These are phyloP conservation scores for Claviceps cyperi DNA, from an alignment of 2,329 filamentous ascomycete genomes.

Conservation along the genomic window DNA sequence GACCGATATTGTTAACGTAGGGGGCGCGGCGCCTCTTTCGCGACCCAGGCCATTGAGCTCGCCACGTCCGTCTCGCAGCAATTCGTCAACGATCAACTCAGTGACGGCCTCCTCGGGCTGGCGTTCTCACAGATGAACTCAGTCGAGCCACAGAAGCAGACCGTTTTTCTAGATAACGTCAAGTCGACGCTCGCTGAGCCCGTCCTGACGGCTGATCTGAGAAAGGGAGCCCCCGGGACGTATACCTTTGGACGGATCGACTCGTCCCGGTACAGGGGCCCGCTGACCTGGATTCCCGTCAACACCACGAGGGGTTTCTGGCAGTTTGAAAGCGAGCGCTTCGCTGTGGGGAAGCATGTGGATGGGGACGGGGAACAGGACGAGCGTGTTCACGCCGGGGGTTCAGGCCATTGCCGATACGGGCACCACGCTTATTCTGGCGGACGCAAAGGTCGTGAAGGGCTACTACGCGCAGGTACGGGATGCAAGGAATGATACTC, in stretches of 20 bases:
- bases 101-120: conserved; percentile 29
- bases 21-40: conserved; percentile 26
- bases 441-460: conserved; percentile 35
- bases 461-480: conserved; percentile 32
- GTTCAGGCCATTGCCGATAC: conserved; percentile 34
- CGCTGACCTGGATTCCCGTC: conserved; percentile 46
- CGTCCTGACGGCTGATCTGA: conserved; percentile 57
- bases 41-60: conserved; percentile 27
- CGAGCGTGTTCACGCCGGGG: conserved; percentile 25
- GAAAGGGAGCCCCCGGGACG: conserved; percentile 38
- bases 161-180: conserved; percentile 28
- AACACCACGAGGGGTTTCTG: conserved; percentile 53
- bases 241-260: conserved; percentile 68
- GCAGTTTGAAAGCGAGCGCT: conserved; percentile 19
- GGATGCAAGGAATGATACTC: conserved; percentile 19
- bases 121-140: conserved; percentile 29
- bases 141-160: conserved; percentile 24
- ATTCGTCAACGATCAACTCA: conserved; percentile 27
- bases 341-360: conserved; percentile 6
- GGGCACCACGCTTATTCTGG: conserved; percentile 49
- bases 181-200: conserved; percentile 8
- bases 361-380: not conserved
- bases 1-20: conserved; percentile 27
- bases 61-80: conserved; percentile 24
- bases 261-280: conserved; percentile 43